Percentiles rank a stretch among this genome's conserved stretches.
These are phyloP conservation scores for Hirschfeldia incana DNA, from an alignment of 345 rosid genomes.

Conservation along the genomic window DNA sequence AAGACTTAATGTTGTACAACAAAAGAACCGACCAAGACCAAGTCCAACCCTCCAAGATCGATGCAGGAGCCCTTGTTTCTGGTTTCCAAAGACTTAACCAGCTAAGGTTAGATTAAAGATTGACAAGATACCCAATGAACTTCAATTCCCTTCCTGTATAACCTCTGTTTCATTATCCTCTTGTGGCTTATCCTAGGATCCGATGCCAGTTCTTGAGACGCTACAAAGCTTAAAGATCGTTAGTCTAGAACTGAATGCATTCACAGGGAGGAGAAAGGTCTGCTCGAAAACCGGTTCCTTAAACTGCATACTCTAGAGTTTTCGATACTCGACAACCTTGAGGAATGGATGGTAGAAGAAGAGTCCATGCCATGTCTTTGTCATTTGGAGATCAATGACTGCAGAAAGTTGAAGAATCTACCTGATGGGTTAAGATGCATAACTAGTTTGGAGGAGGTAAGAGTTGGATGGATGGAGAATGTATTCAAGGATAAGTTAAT, in stretches of 20 bases:
- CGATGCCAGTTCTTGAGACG: constrained; percentile 49
- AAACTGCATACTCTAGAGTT: constrained; percentile 16
- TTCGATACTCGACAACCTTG: neutral
- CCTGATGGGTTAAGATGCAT: constrained; percentile 24
- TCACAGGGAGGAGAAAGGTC: constrained; percentile 36
- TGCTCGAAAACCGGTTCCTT: constrained; percentile 28
- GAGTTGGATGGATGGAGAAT: constrained; percentile 19
- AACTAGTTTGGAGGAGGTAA: neutral
- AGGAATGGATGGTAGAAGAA: constrained; percentile 32
- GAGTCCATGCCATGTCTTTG: constrained; percentile 18
- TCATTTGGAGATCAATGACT: constrained; percentile 20
- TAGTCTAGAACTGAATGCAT: constrained; percentile 32
- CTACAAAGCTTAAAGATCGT: constrained; percentile 41
- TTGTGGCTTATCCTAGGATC: constrained; percentile 42
- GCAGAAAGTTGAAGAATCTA: constrained; percentile 24
- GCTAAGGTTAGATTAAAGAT: constrained; percentile 36
- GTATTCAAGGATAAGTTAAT: constrained; percentile 25
- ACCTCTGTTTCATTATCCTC: constrained; percentile 40
- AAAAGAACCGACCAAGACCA: neutral
- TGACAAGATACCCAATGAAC: constrained; percentile 31
- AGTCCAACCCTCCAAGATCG: neutral
- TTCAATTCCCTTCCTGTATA: constrained; percentile 40
- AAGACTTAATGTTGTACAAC: constrained; percentile 21
- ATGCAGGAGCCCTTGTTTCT: constrained; percentile 27
- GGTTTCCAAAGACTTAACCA: constrained; percentile 22